These are phyloP conservation scores for Trichoderma endophyticum DNA, from an alignment of 2,329 filamentous ascomycete genomes.

Conservation along the genomic window DNA sequence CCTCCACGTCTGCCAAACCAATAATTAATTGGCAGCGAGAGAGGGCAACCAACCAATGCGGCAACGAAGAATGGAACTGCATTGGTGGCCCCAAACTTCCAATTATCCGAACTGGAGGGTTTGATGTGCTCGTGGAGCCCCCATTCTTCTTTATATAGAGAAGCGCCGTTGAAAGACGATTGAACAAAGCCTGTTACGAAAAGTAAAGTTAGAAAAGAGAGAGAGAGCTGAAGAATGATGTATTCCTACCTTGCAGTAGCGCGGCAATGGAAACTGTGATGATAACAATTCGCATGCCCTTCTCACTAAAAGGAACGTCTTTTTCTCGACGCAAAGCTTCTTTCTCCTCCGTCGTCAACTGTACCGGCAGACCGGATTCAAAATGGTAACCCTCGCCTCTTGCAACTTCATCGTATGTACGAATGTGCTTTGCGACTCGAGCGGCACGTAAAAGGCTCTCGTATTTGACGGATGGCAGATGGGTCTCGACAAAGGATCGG, in stretches of 20 bases:
- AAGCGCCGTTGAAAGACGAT: constrained; percentile 42
- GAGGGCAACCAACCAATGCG: constrained; percentile 37
- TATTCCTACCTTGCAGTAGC: constrained; percentile 35
- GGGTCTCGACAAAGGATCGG: constrained; percentile 28
- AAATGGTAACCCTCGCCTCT: constrained; percentile 21
- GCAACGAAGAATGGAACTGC: constrained; percentile 40
- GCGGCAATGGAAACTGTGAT: constrained; percentile 43
- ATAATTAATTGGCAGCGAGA: constrained; percentile 42
- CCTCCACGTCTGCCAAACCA: constrained; percentile 40
- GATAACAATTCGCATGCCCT: constrained; percentile 40
- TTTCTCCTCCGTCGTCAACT: constrained; percentile 36
- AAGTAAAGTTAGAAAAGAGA: neutral
- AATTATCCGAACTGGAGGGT: constrained; percentile 28
- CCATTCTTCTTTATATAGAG: constrained; percentile 30
- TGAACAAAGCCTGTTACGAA: constrained; percentile 39
- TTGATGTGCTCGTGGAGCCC: constrained; percentile 16
- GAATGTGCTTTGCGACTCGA: constrained; percentile 40
- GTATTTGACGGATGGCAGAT: constrained; percentile 31
- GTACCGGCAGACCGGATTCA: constrained; percentile 30
- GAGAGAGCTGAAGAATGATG: neutral
- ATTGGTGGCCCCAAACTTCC: constrained; percentile 40
- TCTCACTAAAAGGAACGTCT: constrained; percentile 39
- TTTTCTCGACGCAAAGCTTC: constrained; percentile 36
- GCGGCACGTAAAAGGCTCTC: constrained; percentile 37
- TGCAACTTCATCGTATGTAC: constrained; percentile 38